Evolutionary conservation across 305 asterid genomes (phyloP), one percentile per base, ranked within the genome.

Genomic region (Fraxinus latifolia): DNA sequence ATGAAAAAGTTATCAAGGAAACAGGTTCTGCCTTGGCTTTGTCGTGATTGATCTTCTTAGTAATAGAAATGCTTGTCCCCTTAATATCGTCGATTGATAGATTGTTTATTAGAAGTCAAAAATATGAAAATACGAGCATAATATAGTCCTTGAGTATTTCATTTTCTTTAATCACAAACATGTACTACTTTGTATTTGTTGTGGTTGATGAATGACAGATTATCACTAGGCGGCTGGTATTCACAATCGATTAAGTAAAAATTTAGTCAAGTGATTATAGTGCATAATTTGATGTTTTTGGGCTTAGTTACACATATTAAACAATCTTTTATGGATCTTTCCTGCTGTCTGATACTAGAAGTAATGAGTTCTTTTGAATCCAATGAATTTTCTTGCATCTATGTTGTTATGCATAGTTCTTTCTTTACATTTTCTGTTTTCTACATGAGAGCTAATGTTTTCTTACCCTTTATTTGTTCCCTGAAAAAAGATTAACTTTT

Each of bases 1-100:
- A 85, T 82, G 98, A 95, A 84, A 83, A 82, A n/a, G 90, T 93
- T 39, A 91, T 95, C 89, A 93, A 76, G 87, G 98, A 92, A 89
- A 95, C 97, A 87, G 98, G 98, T 93, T 86, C 47, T 81, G 42
- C 60, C 74, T 70, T 82, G 50, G 27, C 25, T 42, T 76, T 77
- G 36, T 65, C 78, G 83, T 78, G 72, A 74, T 74, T 60, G 50
- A 33, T 77, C 17, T 71, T 73, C 76, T 78, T 68, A 71, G 50
- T 74, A 50, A 74, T 32, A 60, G 62, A 47, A 47, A 47, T 4
- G 58, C 58, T 39, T 47, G 58, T 47, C 58, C 58, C 58, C 17
- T 34, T 34, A 34, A 5, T 6, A 34, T 34, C 39, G 39, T 34
- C 39, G 39, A 34, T 34, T 34, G 47, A 37, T 37, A 37, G 47